phyloP scores from a whole-genome alignment of 768 basidiomycete genomes.

The Tricholoma sp. region DNA sequence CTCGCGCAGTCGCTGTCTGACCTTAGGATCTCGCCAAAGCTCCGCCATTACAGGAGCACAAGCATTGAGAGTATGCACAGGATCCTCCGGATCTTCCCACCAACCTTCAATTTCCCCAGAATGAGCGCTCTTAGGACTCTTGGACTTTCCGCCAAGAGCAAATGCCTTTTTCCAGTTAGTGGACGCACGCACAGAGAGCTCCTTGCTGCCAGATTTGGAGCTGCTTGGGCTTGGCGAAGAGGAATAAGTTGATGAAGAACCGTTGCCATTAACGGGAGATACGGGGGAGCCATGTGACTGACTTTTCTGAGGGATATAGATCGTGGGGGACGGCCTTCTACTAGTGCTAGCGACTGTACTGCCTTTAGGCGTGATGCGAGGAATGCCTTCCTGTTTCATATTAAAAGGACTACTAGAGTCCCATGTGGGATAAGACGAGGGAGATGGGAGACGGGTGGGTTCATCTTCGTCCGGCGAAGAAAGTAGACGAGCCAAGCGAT shows the following conservation, averaged over 20 bases:
- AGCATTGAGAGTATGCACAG: slow-evolving; percentile 64
- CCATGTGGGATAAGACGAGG: slow-evolving; percentile 27
- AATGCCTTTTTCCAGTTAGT: slow-evolving; percentile 69
- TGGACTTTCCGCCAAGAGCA: slow-evolving; percentile 51
- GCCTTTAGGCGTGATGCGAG: slow-evolving; percentile 5
- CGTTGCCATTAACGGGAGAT: slow-evolving; percentile 22
- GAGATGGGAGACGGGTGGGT: slow-evolving; percentile 49
- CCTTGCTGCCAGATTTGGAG: slow-evolving; percentile 35
- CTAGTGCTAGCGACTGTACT: slow-evolving; percentile 18
- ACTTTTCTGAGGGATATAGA: slow-evolving; percentile 38
- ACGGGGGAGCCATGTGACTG: slow-evolving; percentile 25
- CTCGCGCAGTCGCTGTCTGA: slow-evolving; percentile 59
- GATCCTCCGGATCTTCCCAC: slow-evolving; percentile 85
- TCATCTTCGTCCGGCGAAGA: slow-evolving; percentile 71
- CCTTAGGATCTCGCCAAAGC: slow-evolving; percentile 71
- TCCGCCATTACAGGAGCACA: slow-evolving; percentile 63
- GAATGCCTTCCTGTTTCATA: slow-evolving; percentile 15
- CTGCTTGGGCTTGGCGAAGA: slow-evolving; percentile 23
- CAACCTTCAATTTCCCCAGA: slow-evolving; percentile 72
- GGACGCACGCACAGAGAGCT: slow-evolving; percentile 57
- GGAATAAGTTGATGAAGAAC: slow-evolving; percentile 18
- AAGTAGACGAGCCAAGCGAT: slow-evolving; percentile 59
- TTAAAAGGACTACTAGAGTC: slow-evolving; percentile 22
- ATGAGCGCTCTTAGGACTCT: slow-evolving; percentile 65
- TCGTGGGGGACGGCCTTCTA: slow-evolving; percentile 46